phyloP scores from a whole-genome alignment of 352 stramenopile species.

The Globisporangium acanthophoron region DNA sequence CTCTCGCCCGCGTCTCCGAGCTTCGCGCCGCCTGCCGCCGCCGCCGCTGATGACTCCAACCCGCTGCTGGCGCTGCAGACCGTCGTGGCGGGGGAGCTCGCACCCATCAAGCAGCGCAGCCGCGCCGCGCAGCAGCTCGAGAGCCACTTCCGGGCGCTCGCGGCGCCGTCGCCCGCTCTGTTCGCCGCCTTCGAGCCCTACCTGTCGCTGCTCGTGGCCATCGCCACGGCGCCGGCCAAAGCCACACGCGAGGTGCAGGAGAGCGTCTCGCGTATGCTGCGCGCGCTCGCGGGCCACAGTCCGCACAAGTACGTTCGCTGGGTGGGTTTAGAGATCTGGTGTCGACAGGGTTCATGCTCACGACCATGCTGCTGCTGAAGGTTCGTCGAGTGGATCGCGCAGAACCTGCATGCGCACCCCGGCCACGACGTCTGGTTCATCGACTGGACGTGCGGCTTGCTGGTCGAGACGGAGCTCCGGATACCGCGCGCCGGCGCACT shows the following conservation, averaged over 20 bases:
- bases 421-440: constrained; percentile 44
- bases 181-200: constrained; percentile 49
- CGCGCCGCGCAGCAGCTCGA: constrained; percentile 43
- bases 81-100: constrained; percentile 31
- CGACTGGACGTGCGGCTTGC: constrained; percentile 39
- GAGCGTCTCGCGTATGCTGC: constrained; percentile 31
- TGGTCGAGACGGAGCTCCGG: constrained; percentile 29
- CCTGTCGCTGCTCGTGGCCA: constrained; percentile 28
- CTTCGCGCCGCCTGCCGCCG: constrained; percentile 5
- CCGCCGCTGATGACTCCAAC: constrained; percentile 15
- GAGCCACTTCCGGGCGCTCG: constrained; percentile 23
- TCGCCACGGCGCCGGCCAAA: constrained; percentile 25
- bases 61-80: constrained; percentile 38
- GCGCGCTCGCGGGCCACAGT: constrained; percentile 33
- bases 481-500: constrained; percentile 18
- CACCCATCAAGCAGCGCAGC: constrained; percentile 30
- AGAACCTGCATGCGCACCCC: constrained; percentile 23
- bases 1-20: constrained; percentile 14
- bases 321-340: no score
- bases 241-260: constrained; percentile 29
- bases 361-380: constrained; percentile 4
- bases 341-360: not conserved
- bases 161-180: constrained; percentile 17
- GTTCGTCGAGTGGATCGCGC: constrained; percentile 46
- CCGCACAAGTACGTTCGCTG: constrained; percentile 19